Evolutionary conservation across 2,329 filamentous ascomycete species (phyloP).

Genomic region (Paraphoma chrysanthemicola): DNA sequence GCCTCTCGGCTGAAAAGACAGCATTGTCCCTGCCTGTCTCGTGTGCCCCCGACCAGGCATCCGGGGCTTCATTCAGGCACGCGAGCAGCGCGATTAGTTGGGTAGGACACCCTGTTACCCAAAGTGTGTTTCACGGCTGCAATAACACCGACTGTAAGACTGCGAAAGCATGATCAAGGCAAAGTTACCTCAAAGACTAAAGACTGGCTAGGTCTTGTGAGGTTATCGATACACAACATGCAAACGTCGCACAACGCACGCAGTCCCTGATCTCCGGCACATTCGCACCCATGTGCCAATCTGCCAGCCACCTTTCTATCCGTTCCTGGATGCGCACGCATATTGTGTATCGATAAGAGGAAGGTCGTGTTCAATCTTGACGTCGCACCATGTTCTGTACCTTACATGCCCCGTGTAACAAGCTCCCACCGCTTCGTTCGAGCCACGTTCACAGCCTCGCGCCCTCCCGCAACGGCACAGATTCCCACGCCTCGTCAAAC

Average conservation of each 20-base stretch:
- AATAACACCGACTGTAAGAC: neutral
- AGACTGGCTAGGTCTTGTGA: too few relatives aligned
- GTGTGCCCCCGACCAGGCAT: neutral
- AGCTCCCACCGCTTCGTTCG: neutral
- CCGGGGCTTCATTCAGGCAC: neutral
- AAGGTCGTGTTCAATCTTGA: neutral
- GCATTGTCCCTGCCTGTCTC: neutral
- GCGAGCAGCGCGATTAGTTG: neutral
- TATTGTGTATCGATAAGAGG: conserved; percentile 7
- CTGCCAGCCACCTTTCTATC: neutral
- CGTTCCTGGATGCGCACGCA: neutral
- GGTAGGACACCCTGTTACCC: neutral
- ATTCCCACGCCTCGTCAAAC: conserved; percentile 70
- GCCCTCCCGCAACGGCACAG: conserved; percentile 39
- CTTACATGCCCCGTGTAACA: neutral
- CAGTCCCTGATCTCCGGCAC: neutral
- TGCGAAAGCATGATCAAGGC: neutral
- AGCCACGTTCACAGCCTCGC: conserved; percentile 26
- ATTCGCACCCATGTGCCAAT: neutral
- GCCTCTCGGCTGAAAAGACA: neutral
- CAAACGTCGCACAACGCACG: neutral
- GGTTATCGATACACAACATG: neutral
- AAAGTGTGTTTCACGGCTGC: neutral
- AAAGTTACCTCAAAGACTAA: too few relatives aligned
- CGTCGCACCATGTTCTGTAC: neutral